Evolutionary conservation across 2,329 filamentous ascomycete genomes (phyloP), one percentile per base, ranked within the genome.

Genomic region (Ceratocystis variospora): DNA sequence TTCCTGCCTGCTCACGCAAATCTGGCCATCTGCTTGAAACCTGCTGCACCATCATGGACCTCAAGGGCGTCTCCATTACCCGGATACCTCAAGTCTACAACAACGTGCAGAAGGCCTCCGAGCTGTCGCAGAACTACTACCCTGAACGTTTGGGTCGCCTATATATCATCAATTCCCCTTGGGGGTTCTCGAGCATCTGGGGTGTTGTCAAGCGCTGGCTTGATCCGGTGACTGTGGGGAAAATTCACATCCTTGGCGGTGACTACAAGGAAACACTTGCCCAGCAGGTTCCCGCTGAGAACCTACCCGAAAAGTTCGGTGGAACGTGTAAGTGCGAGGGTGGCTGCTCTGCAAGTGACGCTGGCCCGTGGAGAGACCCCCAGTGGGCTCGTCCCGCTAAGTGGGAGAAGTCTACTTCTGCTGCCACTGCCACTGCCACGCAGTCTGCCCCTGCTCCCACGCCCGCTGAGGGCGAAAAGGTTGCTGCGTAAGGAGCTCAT

Each of bases 61-160:
- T 96, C 76, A 96, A 96, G 81, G 92, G 92, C 69, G 92, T 99
- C 28, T 90, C 90, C 68, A 79, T 97, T 71, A 82, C 81, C 75
- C 94, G 88, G 77, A 86, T 90, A 55, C 83, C 85, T 69, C 87
- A 88, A 69, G 93, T 96, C 67, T 96, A 95, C 80, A 83, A 85
- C 65, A 97, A 96, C 79, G 84, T 99, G 71, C 85, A 85, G 73
- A 84, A 88, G 75, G 91, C 90, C 59, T 94, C 90, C 44, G 86
- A 80, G 75, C 89, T 99, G 78, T 96, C 90, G 70, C 94, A 97
- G 79, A 96, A 97, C 83, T 96, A 97, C 85, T 99, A 99, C 79
- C 94, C 94, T 6, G 94, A 99, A 82, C 89, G 94, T 68, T 82
- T 99, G 68, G 94, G 94, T 73, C 92, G 91, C 78, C 83, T 99